These are phyloP conservation scores for Petunia axillaris DNA, from an alignment of 257 asterid genomes.

Conservation along the genomic window DNA sequence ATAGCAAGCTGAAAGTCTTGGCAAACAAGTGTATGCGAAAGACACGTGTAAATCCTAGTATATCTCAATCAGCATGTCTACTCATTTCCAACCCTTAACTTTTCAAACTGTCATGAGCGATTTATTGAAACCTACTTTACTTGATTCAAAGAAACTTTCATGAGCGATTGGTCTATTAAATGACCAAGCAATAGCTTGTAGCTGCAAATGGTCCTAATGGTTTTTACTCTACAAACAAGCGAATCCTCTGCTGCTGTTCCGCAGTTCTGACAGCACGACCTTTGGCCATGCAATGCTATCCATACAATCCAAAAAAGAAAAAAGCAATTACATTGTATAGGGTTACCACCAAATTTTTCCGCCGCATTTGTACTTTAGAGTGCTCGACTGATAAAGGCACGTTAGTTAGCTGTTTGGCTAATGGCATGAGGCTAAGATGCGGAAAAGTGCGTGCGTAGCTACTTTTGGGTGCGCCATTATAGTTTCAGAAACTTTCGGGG, in stretches of 20 bases:
- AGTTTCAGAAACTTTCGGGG: too few relatives aligned
- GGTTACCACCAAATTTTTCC: too few relatives aligned
- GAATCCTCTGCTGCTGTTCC: too few relatives aligned
- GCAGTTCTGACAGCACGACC: too few relatives aligned
- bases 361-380: neutral
- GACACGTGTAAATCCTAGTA: neutral
- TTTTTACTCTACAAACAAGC: neutral
- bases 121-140: too few relatives aligned
- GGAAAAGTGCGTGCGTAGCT: too few relatives aligned
- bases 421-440: neutral
- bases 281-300: too few relatives aligned
- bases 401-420: neutral
- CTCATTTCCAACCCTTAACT: neutral
- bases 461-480: too few relatives aligned
- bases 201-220: neutral
- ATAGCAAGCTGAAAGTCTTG: neutral
- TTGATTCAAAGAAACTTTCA: neutral
- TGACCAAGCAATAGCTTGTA: neutral
- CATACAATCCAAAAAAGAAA: too few relatives aligned
- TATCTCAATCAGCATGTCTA: too few relatives aligned
- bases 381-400: neutral
- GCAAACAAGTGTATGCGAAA: neutral
- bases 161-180: neutral
- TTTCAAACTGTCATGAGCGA: neutral
- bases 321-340: too few relatives aligned